These are phyloP conservation scores for Bremia lactucae DNA, from an alignment of 352 stramenopile genomes.

Conservation along the genomic window DNA sequence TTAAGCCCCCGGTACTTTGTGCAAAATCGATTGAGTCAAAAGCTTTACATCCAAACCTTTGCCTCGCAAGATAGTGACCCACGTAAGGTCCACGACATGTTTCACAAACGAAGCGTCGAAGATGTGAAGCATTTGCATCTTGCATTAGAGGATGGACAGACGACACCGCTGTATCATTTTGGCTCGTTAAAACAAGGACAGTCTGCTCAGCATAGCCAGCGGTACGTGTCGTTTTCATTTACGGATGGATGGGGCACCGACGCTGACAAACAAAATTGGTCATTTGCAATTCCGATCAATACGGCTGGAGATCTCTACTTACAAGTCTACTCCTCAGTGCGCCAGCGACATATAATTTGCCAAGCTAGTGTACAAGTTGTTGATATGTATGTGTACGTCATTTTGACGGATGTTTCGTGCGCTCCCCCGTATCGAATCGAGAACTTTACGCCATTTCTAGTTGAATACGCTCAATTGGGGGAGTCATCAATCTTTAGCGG, in stretches of 20 bases:
- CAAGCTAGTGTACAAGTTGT: slow-evolving; percentile 79
- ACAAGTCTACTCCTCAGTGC: slow-evolving; percentile 65
- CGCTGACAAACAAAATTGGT: slow-evolving; percentile 52
- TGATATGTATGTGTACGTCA: slow-evolving; percentile 85
- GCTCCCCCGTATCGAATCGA: slow-evolving; percentile 78
- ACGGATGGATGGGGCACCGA: slow-evolving; percentile 44
- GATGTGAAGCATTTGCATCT: slow-evolving; percentile 49
- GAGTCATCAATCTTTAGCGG: slow-evolving; percentile 57
- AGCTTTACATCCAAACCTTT: slow-evolving; percentile 70
- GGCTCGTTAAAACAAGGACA: slow-evolving; percentile 63
- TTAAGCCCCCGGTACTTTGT: slow-evolving; percentile 75
- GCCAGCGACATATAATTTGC: slow-evolving; percentile 70
- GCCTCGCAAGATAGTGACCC: slow-evolving; percentile 45
- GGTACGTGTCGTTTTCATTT: slow-evolving; percentile 79
- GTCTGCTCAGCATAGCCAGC: slow-evolving; percentile 40
- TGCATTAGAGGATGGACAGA: slow-evolving; percentile 45
- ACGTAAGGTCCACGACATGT: slow-evolving; percentile 54
- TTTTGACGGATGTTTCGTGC: slow-evolving; percentile 71
- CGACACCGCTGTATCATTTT: slow-evolving; percentile 70
- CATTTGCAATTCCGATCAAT: slow-evolving; percentile 71
- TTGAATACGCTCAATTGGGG: slow-evolving; percentile 63
- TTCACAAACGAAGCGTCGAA: slow-evolving; percentile 53
- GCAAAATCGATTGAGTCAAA: slow-evolving; percentile 74
- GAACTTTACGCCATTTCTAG: slow-evolving; percentile 78
- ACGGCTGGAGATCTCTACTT: slow-evolving; percentile 68